A percentile compares a stretch with the other conserved stretches of the same genome.
Conservation (phyloP, 2,329 filamentous ascomycete species). For the Paraphaeosphaeria sporulosa region DNA sequence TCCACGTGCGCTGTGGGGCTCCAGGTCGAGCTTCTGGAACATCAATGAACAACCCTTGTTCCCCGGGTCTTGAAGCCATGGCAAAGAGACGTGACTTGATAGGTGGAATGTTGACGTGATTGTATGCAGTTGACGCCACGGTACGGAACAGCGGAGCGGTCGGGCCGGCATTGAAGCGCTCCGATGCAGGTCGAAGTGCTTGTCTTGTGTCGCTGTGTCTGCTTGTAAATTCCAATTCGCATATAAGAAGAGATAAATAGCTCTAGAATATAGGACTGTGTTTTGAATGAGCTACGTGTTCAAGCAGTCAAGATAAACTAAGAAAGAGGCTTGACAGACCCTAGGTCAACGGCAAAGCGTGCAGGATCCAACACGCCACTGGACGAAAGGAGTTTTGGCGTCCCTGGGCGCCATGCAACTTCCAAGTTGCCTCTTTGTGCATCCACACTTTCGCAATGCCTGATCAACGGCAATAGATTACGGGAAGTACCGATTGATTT, state of each 20-base stretch:
- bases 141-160: slow-evolving; percentile 3
- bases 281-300: not conserved
- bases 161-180: not conserved
- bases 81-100: not conserved
- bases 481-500: not conserved
- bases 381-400: not conserved
- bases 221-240: not conserved
- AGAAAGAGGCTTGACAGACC: not conserved
- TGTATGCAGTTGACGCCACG: slow-evolving; percentile 5
- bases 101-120: not conserved
- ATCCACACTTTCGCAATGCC: not conserved
- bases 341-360: not conserved
- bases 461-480: not conserved
- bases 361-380: not conserved
- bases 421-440: not conserved
- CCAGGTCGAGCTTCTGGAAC: not conserved
- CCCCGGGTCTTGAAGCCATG: not conserved
- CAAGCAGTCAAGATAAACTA: not conserved
- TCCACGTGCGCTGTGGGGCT: slow-evolving; percentile 9
- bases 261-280: not conserved
- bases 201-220: not conserved
- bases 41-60: not conserved
- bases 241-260: not conserved
- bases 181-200: not conserved
- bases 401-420: slow-evolving; percentile 3